Conservation (phyloP, 2,329 filamentous ascomycete species). For the Colletotrichum sp. region DNA sequence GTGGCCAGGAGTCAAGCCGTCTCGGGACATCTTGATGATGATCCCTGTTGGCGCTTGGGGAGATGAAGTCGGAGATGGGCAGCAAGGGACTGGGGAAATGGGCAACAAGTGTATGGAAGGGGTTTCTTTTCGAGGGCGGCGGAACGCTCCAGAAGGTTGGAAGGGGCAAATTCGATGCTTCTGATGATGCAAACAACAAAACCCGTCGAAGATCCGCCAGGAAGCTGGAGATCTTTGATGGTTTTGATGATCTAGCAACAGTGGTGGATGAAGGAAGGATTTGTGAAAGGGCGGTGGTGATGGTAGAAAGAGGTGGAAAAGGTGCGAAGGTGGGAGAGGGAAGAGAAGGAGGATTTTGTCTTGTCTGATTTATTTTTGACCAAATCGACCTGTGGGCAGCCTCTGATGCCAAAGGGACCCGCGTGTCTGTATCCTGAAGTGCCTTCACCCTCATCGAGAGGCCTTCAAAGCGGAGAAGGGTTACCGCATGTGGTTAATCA, state of each 20-base stretch:
- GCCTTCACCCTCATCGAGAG: neutral
- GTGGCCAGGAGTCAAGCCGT: neutral
- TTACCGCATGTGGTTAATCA: neutral
- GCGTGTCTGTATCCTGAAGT: neutral
- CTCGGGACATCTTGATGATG: neutral
- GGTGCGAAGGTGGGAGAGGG: neutral
- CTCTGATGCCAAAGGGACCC: neutral
- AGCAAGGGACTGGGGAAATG: neutral
- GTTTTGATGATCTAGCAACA: neutral
- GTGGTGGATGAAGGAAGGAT: neutral
- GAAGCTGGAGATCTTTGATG: neutral
- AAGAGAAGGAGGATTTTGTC: neutral
- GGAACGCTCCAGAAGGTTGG: neutral
- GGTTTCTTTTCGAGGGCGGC: neutral
- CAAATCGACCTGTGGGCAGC: neutral
- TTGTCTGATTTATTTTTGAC: neutral
- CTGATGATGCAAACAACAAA: neutral
- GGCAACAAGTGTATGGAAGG: neutral
- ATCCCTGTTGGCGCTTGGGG: neutral
- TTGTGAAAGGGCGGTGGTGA: neutral
- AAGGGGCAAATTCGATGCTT: neutral
- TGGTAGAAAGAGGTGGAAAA: neutral
- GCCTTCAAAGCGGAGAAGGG: neutral
- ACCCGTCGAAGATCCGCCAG: neutral
- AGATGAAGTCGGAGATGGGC: neutral